phyloP scores from a whole-genome alignment of 768 basidiomycete genomes.

The Pholiota microspora region DNA sequence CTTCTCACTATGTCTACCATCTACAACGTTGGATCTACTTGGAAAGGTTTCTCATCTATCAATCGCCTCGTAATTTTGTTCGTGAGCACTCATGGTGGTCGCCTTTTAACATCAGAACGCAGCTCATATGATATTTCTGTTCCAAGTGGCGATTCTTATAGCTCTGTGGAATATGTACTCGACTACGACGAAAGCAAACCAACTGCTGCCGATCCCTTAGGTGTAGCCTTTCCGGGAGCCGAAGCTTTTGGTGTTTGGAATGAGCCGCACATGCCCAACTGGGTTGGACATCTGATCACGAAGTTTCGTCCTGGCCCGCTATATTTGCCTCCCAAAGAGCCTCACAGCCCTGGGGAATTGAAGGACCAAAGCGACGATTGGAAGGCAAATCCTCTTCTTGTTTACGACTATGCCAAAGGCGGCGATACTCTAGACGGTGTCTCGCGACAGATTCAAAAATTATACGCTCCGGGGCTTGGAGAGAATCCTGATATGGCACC shows the following conservation, averaged over 20 bases:
- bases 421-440: conserved; percentile 47
- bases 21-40: conserved; percentile 25
- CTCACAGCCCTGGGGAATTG: conserved; percentile 1
- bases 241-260: conserved; percentile 32
- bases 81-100: conserved; percentile 15
- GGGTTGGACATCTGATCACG: conserved; percentile 60
- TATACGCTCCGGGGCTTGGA: conserved; percentile 39
- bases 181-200: conserved; percentile 26
- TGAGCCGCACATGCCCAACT: conserved; percentile 50
- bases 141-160: conserved; percentile 61
- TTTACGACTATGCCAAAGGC: conserved; percentile 57
- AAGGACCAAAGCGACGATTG: conserved; percentile 29
- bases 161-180: conserved; percentile 34
- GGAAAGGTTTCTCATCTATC: conserved; percentile 43
- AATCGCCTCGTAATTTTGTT: conserved; percentile 54
- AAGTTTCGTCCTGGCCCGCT: conserved; percentile 36
- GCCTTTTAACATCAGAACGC: neutral
- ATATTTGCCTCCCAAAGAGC: conserved; percentile 24
- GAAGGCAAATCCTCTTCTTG: conserved; percentile 37
- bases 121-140: neutral
- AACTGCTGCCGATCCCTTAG: conserved; percentile 42
- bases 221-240: conserved; percentile 47
- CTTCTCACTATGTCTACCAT: conserved; percentile 19
- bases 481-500: conserved; percentile 33
- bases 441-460: conserved; percentile 32